phyloP scores from a whole-genome alignment of 2,329 filamentous ascomycete genomes.

The Monilinia laxa region DNA sequence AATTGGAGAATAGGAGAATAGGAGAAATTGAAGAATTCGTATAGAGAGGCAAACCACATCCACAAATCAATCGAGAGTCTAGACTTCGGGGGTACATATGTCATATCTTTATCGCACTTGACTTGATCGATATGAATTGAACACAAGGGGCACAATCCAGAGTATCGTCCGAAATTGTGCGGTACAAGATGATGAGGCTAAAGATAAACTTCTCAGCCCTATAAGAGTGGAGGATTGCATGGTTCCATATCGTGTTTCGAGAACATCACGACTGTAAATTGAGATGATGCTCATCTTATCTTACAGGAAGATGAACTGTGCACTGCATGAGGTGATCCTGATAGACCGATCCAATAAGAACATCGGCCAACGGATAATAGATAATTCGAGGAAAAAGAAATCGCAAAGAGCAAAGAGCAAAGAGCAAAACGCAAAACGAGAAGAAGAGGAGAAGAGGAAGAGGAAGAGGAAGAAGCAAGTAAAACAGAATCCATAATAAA shows the following conservation, averaged over 20 bases:
- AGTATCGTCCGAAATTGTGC: background rate
- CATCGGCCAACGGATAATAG: background rate
- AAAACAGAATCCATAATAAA: too few relatives aligned
- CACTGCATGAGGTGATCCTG: conserved; percentile 13
- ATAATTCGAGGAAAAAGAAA: background rate
- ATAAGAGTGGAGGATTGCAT: background rate
- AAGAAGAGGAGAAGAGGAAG: too few relatives aligned
- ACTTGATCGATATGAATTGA: conserved; percentile 6
- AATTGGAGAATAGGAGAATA: background rate
- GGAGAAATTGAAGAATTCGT: background rate
- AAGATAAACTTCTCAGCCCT: conserved; percentile 21
- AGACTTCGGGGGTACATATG: background rate
- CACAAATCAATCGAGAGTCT: background rate
- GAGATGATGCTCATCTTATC: conserved; percentile 12
- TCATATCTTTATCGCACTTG: conserved; percentile 8
- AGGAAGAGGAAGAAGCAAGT: too few relatives aligned
- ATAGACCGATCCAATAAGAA: background rate
- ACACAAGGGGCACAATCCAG: background rate
- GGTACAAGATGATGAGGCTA: background rate
- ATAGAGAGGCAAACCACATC: background rate
- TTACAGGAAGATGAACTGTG: conserved; percentile 16
- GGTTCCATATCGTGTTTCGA: background rate
- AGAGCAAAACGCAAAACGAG: background rate
- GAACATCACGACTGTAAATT: background rate
- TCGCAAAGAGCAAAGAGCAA: background rate